These are phyloP conservation scores for Metschnikowia peoriensis DNA, from an alignment of 805 yeast species.

Conservation along the genomic window DNA sequence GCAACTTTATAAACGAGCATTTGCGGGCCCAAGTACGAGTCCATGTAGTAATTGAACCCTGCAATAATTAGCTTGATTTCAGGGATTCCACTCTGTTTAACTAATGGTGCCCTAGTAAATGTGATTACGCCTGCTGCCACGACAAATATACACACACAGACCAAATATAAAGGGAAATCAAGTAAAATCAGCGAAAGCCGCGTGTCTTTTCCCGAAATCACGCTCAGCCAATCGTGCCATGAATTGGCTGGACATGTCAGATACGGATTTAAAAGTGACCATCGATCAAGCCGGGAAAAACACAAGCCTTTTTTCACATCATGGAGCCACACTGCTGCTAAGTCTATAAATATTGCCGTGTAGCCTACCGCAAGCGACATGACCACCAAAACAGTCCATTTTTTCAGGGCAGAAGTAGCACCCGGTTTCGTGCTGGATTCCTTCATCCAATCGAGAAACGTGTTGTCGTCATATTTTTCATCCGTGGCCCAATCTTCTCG, in stretches of 20 bases:
- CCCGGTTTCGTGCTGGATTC: conserved; percentile 34
- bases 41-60: conserved; percentile 53
- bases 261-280: conserved; percentile 44
- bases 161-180: conserved; percentile 36
- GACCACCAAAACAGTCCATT: conserved; percentile 49
- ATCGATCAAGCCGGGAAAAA: conserved; percentile 30
- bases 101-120: conserved; percentile 23
- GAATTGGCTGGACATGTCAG: conserved; percentile 42
- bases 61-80: conserved; percentile 68
- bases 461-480: conserved; percentile 34
- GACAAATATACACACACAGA: conserved; percentile 26
- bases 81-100: conserved; percentile 62
- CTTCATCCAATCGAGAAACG: conserved; percentile 53
- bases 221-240: conserved; percentile 39
- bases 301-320: conserved; percentile 57
- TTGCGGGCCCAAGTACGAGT: conserved; percentile 48
- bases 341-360: conserved; percentile 48
- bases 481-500: conserved; percentile 8
- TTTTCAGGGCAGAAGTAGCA: conserved; percentile 20
- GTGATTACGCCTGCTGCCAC: conserved; percentile 32
- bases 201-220: conserved; percentile 22
- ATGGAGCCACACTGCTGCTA: conserved; percentile 47
- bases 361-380: conserved; percentile 50
- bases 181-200: conserved; percentile 22
- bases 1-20: conserved; percentile 55